A percentile compares a stretch with the other conserved stretches of the same genome.
phyloP scores from a whole-genome alignment of 2,329 filamentous ascomycete genomes.

The Colletotrichum gloeosporioides region DNA sequence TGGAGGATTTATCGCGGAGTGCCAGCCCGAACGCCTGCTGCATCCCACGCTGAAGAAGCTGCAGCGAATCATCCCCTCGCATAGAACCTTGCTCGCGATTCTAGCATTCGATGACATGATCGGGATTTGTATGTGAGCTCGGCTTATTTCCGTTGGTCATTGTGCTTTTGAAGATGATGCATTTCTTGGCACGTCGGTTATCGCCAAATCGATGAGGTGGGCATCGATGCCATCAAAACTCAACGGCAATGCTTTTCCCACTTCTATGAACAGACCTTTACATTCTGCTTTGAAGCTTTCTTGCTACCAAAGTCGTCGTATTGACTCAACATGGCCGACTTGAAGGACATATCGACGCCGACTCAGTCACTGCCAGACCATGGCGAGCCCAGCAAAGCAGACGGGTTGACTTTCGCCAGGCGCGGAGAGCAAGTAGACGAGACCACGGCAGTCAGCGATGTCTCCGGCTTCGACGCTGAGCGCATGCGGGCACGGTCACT shows the following conservation, averaged over 20 bases:
- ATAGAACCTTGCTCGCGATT: background rate
- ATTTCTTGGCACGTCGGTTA: background rate
- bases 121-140: background rate
- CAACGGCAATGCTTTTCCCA: background rate
- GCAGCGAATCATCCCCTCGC: background rate
- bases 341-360: background rate
- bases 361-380: background rate
- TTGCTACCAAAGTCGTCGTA: background rate
- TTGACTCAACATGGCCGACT: background rate
- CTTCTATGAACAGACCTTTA: background rate
- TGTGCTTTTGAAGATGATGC: background rate
- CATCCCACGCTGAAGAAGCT: background rate
- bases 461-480: constrained; percentile 34
- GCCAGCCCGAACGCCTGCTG: background rate
- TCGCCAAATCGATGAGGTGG: background rate
- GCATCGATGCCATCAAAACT: background rate
- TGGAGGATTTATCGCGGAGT: background rate
- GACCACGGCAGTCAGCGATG: constrained; percentile 16
- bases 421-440: constrained; percentile 26
- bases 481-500: constrained; percentile 38
- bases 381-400: background rate
- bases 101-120: background rate
- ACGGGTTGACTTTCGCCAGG: constrained; percentile 24
- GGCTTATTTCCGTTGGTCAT: background rate
- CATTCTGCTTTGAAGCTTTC: background rate